Base-by-base conservation (phyloP, 2,329 filamentous ascomycete genomes). In the Chaetomium sp. region DNA sequence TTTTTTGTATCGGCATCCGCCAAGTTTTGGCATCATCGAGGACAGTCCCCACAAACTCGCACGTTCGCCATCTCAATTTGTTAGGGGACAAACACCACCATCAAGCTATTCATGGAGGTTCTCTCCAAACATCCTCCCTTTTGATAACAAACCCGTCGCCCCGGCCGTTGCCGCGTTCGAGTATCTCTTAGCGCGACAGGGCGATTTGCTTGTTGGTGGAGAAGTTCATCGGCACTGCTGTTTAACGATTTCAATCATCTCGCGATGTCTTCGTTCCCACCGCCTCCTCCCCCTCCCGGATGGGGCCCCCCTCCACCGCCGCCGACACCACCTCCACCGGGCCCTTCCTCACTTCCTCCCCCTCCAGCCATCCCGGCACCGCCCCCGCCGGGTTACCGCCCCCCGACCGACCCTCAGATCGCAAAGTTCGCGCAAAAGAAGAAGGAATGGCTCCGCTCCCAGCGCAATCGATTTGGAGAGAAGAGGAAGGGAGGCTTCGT, bases 361-460 rank as follows among this genome's bases (percentile, higher is more conserved):
- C 80, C 80, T 27, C 79, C 80, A 1, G 72, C 77, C 45, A 73
- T 73, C 35, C 77, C 79, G 41, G 76, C 88, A 52, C 91, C 91
- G 60, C 90, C 91, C 52, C 91, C 91, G 32, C 91, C 91, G 33
- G 90, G 90, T 42, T 95, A 91, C 71, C 85, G 85, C 61, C 90
- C 91, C 44, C 82, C 86, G 32, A 80, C 85, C 63, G 87, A 97
- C 69, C 86, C 91, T 45, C 89, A 91, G 62, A 80, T 89, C 67
- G 91, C 91, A 52, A 99, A 99, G 76, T 95, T 96, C 68, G 89
- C 91, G 56, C 89, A 96, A 73, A 99, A 97, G 81, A 99, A 97
- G 81, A 95, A 91, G 71, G 91, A 96, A 85, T 99, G 95, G 95
- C 79, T 97, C 66, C 87, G 91, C 59, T 84, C 81, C 62, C 94